A percentile compares a stretch with the other conserved stretches of the same genome.
These are phyloP conservation scores for Calcarisporium arbuscula DNA, from an alignment of 2,329 filamentous ascomycete genomes.

Conservation along the genomic window DNA sequence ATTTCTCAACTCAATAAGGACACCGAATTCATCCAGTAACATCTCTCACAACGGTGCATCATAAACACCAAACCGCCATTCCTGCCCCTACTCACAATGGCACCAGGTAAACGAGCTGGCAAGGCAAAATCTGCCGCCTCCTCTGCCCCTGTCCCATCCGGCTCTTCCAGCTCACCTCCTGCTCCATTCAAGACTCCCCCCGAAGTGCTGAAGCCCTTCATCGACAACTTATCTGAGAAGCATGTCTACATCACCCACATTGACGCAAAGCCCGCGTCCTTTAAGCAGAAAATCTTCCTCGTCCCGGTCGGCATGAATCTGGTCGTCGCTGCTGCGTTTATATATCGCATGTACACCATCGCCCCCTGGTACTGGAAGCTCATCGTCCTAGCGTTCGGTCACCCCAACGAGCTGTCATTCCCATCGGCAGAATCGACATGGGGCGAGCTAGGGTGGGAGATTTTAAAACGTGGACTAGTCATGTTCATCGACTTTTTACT, in stretches of 20 bases:
- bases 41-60: too few relatives aligned
- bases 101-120: slow-evolving; percentile 25
- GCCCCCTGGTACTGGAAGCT: slow-evolving; percentile 68
- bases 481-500: slow-evolving; percentile 72
- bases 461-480: slow-evolving; percentile 53
- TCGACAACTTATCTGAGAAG: slow-evolving; percentile 56
- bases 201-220: slow-evolving; percentile 56
- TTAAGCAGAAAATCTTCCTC: slow-evolving; percentile 79
- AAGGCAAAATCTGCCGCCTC: slow-evolving; percentile 22
- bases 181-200: slow-evolving; percentile 64
- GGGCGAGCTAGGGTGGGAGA: slow-evolving; percentile 47
- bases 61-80: too few relatives aligned
- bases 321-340: slow-evolving; percentile 55
- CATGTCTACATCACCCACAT: slow-evolving; percentile 82
- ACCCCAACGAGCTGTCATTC: slow-evolving; percentile 61
- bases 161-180: slow-evolving; percentile 35
- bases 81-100: too few relatives aligned
- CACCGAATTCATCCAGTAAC: not conserved
- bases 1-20: too few relatives aligned
- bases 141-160: slow-evolving; percentile 14
- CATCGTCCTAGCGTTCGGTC: slow-evolving; percentile 56
- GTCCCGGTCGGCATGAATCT: slow-evolving; percentile 75
- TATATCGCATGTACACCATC: slow-evolving; percentile 62
- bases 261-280: slow-evolving; percentile 60
- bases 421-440: slow-evolving; percentile 51